phyloP scores from a whole-genome alignment of 495 filamentous ascomycete genomes.

The Niebla homalea region DNA sequence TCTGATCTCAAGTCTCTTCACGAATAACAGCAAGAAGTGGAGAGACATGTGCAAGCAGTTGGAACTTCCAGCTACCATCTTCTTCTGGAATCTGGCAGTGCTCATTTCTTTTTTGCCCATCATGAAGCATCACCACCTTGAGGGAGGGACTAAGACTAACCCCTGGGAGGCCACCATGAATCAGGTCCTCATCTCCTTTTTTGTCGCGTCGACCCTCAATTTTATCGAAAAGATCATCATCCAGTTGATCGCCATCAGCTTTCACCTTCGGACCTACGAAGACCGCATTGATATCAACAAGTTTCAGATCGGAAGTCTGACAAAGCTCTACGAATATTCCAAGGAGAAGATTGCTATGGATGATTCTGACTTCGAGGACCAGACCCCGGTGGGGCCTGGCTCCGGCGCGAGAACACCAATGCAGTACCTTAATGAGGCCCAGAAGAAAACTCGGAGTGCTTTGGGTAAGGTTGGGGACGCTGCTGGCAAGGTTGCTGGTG shows the following conservation, averaged over 20 bases:
- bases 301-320: slow-evolving; percentile 67
- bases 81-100: slow-evolving; percentile 85
- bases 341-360: slow-evolving; percentile 57
- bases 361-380: slow-evolving; percentile 58
- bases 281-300: slow-evolving; percentile 90
- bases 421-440: slow-evolving; percentile 48
- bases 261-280: slow-evolving; percentile 82
- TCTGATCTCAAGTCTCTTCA: slow-evolving; percentile 59
- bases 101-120: slow-evolving; percentile 48
- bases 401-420: slow-evolving; percentile 62
- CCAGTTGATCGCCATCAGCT: slow-evolving; percentile 85
- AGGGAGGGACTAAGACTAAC: slow-evolving; percentile 37
- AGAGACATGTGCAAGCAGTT: slow-evolving; percentile 75
- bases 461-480: slow-evolving; percentile 75
- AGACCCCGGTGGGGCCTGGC: slow-evolving; percentile 22
- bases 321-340: slow-evolving; percentile 72
- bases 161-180: slow-evolving; percentile 68
- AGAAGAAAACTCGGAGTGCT: slow-evolving; percentile 56
- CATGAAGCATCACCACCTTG: slow-evolving; percentile 60
- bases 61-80: slow-evolving; percentile 74
- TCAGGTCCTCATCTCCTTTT: slow-evolving; percentile 74
- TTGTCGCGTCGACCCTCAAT: slow-evolving; percentile 70
- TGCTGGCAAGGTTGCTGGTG: slow-evolving; percentile 81
- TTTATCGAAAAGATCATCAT: slow-evolving; percentile 88
- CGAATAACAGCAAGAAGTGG: slow-evolving; percentile 89